Percentiles rank a stretch among this genome's conserved stretches.
phyloP scores from a whole-genome alignment of 768 basidiomycete species.

The Tephrocybe sp. region DNA sequence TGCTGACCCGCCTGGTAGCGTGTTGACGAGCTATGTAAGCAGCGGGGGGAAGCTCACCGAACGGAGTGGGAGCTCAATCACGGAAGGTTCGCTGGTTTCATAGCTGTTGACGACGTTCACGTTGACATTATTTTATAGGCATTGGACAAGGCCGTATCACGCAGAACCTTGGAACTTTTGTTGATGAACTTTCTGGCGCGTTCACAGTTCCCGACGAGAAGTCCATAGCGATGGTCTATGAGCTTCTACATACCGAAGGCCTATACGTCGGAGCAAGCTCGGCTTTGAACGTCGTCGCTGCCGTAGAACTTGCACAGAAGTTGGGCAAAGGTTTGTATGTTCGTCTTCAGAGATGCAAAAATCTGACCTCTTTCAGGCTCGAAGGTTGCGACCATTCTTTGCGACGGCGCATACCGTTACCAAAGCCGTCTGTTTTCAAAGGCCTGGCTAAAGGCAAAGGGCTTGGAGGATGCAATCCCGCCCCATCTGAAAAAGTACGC shows the following conservation, averaged over 20 bases:
- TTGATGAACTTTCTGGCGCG: conserved; percentile 77
- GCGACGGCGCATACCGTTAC: conserved; percentile 96
- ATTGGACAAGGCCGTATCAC: conserved; percentile 98
- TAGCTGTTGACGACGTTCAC: too few species aligned
- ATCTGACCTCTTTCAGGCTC: conserved; percentile 48
- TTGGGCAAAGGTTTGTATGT: conserved; percentile 68
- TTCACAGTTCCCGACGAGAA: conserved; percentile 86
- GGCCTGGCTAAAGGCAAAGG: conserved; percentile 85
- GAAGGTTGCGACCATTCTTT: conserved; percentile 83
- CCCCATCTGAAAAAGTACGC: conserved; percentile 84
- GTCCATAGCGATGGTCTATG: conserved; percentile 91
- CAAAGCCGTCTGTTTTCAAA: conserved; percentile 95
- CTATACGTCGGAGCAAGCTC: conserved; percentile 93
- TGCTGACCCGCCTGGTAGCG: conserved; percentile 96
- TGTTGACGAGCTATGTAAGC: conserved; percentile 77
- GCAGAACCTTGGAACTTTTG: conserved; percentile 80
- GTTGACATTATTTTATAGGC: too few species aligned
- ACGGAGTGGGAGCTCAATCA: conserved; percentile 82
- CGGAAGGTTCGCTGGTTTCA: conserved; percentile 61
- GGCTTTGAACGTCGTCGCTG: conserved; percentile 93
- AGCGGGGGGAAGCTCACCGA: conserved; percentile 79
- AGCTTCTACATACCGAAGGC: conserved; percentile 88
- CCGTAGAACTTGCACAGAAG: conserved; percentile 80
- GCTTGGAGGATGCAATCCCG: conserved; percentile 75
- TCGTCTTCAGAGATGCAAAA: background rate